Base-by-base conservation (phyloP, 768 basidiomycete species). In the Dentipellis fragilis region DNA sequence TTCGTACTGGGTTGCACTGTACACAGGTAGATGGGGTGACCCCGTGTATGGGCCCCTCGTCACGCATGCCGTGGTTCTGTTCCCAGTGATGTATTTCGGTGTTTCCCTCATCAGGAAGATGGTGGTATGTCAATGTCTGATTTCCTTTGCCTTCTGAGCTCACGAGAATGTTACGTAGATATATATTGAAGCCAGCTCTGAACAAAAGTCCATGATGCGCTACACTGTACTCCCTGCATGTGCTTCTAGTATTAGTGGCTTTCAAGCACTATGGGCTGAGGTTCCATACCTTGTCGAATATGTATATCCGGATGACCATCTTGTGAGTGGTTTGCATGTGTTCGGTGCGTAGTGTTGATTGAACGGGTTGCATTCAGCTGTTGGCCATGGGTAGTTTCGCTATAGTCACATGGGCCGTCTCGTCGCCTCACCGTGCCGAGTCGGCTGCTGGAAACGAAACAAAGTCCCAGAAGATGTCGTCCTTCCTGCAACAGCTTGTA, bases 1-100 rank as follows among this genome's bases (percentile, higher is more conserved):
- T n/a, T 79, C 80, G 5, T 87, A 88, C 62, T 87, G 81, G 80
- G 69, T 79, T 19, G 78, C 81, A 35, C 76, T 79, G 21, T 77
- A 74, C 69, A 81, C 84, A 10, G 77, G 80, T 34, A 76, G 83
- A 59, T 66, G 69, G 61, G 71, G 70, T 22, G 73, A 79, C 59
- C 76, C 82, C 12, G 56, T 81, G 12, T 68, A 74, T 62, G 87
- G 87, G 0, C 77, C 87, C 10, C 72, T 80, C 14, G 59, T 78
- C 6, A 78, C 84, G 2, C 88, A 90, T 68, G 62, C 70, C 9
- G 51, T 66, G 29, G 79, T 84, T 11, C 68, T 89, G 23, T 75
- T 72, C 12, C 87, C 87, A 1, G 66, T 87, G 49, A 66, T 79
- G 22, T 79, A 76, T 56, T 59, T 80, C 21, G 73, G 80, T 17